phyloP scores from a whole-genome alignment of 345 rosid species.

The Aurinia saxatilis region DNA sequence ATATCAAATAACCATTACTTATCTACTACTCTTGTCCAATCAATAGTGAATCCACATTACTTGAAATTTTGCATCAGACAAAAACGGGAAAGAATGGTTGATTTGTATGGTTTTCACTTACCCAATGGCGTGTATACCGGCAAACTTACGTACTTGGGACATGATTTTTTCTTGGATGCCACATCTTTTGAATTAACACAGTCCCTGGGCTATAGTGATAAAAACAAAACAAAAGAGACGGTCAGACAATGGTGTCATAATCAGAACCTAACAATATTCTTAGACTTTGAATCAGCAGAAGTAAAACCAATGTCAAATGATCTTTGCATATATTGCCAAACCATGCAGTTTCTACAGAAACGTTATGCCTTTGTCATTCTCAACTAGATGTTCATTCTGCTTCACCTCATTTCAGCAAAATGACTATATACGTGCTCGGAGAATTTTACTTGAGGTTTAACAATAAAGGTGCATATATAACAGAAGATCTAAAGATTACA shows the following conservation, averaged over 20 bases:
- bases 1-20: background rate
- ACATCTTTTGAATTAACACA: conserved; percentile 34
- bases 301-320: background rate
- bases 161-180: conserved; percentile 43
- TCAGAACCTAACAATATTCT: background rate
- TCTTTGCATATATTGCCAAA: background rate
- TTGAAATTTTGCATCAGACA: background rate
- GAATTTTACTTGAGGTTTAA: background rate
- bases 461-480: background rate
- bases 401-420: no score
- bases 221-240: background rate
- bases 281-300: background rate
- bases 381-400: background rate
- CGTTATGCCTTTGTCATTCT: background rate
- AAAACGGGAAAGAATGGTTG: background rate
- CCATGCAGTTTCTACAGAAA: background rate
- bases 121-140: conserved; percentile 53
- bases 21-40: background rate
- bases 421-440: background rate
- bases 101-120: conserved; percentile 27
- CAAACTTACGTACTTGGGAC: conserved; percentile 78
- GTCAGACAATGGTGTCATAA: conserved; percentile 21
- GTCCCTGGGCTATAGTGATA: conserved; percentile 58
- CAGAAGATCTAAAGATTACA: background rate
- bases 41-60: background rate